Evolutionary conservation across 768 basidiomycete species (phyloP), one percentile per base, ranked within the genome.

Genomic region (Tylopilus plumbeoviolaceoides): DNA sequence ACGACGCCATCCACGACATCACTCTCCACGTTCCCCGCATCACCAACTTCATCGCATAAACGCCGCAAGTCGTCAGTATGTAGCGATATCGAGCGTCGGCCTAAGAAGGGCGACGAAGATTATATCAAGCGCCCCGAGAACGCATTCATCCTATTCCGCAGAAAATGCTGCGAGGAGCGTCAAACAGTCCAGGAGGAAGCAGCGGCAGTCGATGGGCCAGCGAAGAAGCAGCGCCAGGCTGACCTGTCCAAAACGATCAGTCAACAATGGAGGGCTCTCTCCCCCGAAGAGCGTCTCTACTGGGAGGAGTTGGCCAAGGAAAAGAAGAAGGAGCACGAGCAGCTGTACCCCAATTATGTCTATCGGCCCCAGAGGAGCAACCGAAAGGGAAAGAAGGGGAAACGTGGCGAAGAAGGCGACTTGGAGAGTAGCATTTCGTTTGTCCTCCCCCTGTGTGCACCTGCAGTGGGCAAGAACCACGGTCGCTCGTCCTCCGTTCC

Each of bases 91-190:
- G 82, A 84, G 55, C 80, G 80, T 58, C 60, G 70, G 51, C 70
- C 77, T 9, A 76, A 73, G 68, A 77, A 84, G 74, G 87, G 88
- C 60, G 87, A 89, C 69, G 85, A 86, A 45, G 86, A 87, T 68
- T 90, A 90, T 64, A 82, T 90, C 74, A 89, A 89, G 70, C 82
- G 88, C 40, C 88, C 87, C 2, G 85, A 88, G 72, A 89, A 90
- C 63, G 88, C 88, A 8, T 90, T 90, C 75, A 90, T 90, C 66
- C 78, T 90, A 50, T 90, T 90, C 79, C 81, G 88, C 50, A 79
- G 87, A 60, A 82, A 85, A 62, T 87, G 84, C 70, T 87, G 84
- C 70, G 83, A 86, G 69, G 84, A 87, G 47, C 80, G 83, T 31
- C 82, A 85, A 67, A 72, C 73, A 14, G 77, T 78, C 42, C 74